Evolutionary conservation across 2,329 filamentous ascomycete genomes (phyloP).

Genomic region (Penicillium sp.): DNA sequence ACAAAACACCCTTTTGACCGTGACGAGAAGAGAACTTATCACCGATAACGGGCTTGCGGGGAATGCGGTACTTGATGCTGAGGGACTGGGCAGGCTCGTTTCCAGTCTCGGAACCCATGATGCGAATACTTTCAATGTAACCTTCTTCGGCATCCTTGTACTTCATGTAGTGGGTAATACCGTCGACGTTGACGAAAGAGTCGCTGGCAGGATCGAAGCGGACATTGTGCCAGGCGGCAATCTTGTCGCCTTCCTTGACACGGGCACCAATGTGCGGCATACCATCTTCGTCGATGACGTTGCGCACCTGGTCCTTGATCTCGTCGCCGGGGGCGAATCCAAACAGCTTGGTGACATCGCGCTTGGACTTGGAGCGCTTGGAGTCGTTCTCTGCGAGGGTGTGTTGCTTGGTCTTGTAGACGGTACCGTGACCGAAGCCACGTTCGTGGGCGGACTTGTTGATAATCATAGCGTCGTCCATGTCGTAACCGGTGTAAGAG

Average conservation of each 20-base stretch:
- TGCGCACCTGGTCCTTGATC: conserved; percentile 69
- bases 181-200: conserved; percentile 81
- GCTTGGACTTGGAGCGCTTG: conserved; percentile 64
- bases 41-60: conserved; percentile 87
- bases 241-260: conserved; percentile 76
- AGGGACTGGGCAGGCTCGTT: conserved; percentile 82
- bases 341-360: conserved; percentile 77
- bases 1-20: conserved; percentile 96
- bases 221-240: conserved; percentile 89
- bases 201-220: conserved; percentile 70
- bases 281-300: conserved; percentile 82
- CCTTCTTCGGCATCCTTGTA: conserved; percentile 91
- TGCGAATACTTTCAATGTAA: conserved; percentile 88
- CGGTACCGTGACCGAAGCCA: conserved; percentile 91
- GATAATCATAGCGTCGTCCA: conserved; percentile 99
- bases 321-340: conserved; percentile 81
- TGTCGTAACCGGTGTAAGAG: conserved; percentile 98
- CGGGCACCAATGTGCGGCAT: conserved; percentile 77
- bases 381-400: conserved; percentile 76
- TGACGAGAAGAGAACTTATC: conserved; percentile 99
- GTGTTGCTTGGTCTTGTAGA: conserved; percentile 97
- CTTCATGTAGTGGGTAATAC: conserved; percentile 81
- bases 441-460: conserved; percentile 97
- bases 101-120: conserved; percentile 83
- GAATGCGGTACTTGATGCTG: conserved; percentile 89